Evolutionary conservation across 139 green algal species (phyloP), one percentile per base, ranked within the genome.

Genomic region (Raphidocelis subcapitata): DNA sequence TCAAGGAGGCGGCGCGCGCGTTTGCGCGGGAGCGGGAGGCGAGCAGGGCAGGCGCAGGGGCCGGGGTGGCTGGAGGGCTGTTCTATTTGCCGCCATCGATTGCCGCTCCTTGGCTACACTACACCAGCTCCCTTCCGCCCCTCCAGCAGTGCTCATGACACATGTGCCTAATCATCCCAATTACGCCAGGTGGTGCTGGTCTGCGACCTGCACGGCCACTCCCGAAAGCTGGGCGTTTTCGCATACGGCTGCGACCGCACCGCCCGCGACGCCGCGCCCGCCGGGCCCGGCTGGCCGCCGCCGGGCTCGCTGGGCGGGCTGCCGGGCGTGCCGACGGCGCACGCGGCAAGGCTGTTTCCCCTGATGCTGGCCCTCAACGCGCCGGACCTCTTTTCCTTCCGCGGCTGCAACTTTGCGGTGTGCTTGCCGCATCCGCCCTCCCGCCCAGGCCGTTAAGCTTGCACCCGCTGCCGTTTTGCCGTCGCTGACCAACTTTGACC

Each of bases 191-290:
- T 95, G 52, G 83, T 78, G 20, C 65, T 92, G 32, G 89, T 90
- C 61, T 84, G 75, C 31, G 90, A 96, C 82, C 68, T 96, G 49
- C 90, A 96, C 71, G 90, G 89, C 18, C 90, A 96, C 81, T 89
- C 79, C 29, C 79, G 84, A 36, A 94, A 92, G 76, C 76, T 65
- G 44, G 79, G 76, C 29, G 74, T 89, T 18, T 94, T 94, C 77
- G 35, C 46, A 8, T 92, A 94, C 73, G 89, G 89, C 46, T 94
- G 89, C 67, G 77, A 90, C 65, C 84, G 87, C 63, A 74, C 26
- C 31, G 35, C 31, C 26, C 79, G 67, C 51, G 83, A 83, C 74
- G n/a, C 3, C 4, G 46, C 37, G 4, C 59, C 79, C 12, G 41
- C 65, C 18, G 75, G 33, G 3, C 41, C 72, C 3, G 72, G 77